A percentile compares a stretch with the other conserved stretches of the same genome.
phyloP scores from a whole-genome alignment of 306 rosid species.

The Prunus mume region DNA sequence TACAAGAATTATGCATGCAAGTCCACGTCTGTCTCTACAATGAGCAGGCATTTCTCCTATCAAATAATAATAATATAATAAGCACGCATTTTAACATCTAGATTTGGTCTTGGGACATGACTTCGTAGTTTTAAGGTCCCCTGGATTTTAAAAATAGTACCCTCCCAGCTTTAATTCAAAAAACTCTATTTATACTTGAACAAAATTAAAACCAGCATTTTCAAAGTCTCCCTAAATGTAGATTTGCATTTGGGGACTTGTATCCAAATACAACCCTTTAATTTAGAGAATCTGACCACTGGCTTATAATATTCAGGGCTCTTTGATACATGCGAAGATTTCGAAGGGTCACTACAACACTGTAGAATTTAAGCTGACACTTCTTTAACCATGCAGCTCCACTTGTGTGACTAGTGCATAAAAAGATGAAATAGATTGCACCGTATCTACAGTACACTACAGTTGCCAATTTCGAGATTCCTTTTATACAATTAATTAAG shows the following conservation, averaged over 20 bases:
- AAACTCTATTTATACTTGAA: neutral
- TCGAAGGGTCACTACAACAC: slow-evolving; percentile 13
- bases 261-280: slow-evolving; percentile 21
- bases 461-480: slow-evolving; percentile 35
- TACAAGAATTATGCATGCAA: slow-evolving; percentile 1
- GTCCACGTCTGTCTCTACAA: neutral
- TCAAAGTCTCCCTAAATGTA: neutral
- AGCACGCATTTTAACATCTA: neutral
- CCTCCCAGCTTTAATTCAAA: neutral
- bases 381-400: slow-evolving; percentile 54
- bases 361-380: slow-evolving; percentile 20
- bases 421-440: slow-evolving; percentile 49
- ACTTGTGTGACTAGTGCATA: slow-evolving; percentile 44
- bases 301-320: slow-evolving; percentile 23
- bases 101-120: neutral
- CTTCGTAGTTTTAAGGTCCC: neutral
- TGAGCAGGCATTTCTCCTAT: neutral
- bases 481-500: slow-evolving; percentile 5
- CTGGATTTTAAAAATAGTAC: neutral
- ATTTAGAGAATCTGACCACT: slow-evolving; percentile 30
- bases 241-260: slow-evolving; percentile 12
- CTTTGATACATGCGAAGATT: slow-evolving; percentile 22
- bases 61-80: neutral
- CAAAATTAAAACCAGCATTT: neutral
- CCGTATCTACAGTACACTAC: slow-evolving; percentile 34